Percentiles rank a stretch among this genome's conserved stretches.
These are phyloP conservation scores for Paulownia fortunei DNA, from an alignment of 257 asterid genomes.

Conservation along the genomic window DNA sequence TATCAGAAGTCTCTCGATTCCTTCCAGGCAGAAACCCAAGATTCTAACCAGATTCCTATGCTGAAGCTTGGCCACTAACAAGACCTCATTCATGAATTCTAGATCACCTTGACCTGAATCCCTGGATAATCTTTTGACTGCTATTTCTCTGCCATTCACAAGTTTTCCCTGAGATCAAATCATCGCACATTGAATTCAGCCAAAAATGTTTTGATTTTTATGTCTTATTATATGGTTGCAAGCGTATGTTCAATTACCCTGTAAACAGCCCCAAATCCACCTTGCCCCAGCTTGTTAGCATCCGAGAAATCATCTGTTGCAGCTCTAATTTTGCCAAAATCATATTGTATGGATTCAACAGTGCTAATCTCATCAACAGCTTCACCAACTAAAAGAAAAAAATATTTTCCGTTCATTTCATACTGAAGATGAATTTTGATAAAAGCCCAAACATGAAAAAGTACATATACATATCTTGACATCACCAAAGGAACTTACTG, in stretches of 20 bases:
- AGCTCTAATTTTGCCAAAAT: slow-evolving; percentile 18
- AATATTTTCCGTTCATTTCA: background rate
- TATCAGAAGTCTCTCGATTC: background rate
- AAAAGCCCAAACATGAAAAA: background rate
- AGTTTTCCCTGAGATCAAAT: slow-evolving; percentile 7
- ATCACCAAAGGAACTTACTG: background rate
- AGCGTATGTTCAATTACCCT: slow-evolving; percentile 4
- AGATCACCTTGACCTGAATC: background rate
- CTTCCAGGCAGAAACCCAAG: background rate
- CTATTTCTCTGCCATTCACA: background rate
- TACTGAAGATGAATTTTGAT: background rate
- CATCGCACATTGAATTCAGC: background rate
- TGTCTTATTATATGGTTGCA: no score
- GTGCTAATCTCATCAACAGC: slow-evolving; percentile 6
- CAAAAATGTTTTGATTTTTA: no score
- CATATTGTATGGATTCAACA: slow-evolving; percentile 36
- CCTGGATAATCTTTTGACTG: slow-evolving; percentile 13
- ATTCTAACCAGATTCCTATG: no score
- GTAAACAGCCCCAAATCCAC: background rate
- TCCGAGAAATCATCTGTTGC: slow-evolving; percentile 37
- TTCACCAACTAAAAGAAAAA: background rate
- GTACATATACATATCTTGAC: background rate
- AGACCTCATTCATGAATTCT: slow-evolving; percentile 15
- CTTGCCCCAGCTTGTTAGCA: slow-evolving; percentile 35
- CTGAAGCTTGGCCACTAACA: slow-evolving; percentile 16